Evolutionary conservation across 108 stramenopile genomes (phyloP), one percentile per base, ranked within the genome.

Genomic region (Licmophora abbreviata): DNA sequence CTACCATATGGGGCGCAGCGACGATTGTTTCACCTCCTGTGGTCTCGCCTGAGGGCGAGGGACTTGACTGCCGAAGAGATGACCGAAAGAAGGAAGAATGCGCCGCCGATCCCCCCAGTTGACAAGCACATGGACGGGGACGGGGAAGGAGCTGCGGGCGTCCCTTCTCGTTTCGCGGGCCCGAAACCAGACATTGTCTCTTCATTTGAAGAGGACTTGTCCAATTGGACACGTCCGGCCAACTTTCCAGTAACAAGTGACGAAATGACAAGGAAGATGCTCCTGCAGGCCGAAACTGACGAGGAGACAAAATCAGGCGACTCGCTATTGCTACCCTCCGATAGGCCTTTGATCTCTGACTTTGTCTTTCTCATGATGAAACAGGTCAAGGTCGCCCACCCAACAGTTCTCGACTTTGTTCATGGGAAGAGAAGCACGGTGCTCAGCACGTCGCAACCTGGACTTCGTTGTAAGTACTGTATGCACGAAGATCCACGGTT

Each of bases 321-420:
- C 41, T 27, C 47, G 22, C 29, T 71, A n/a, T 61, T 74, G 28
- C 18, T 45, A 34, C 64, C 60, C 10, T 59, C 63, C 10, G 72
- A 70, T 41, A 51, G 69, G 29, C 28, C 47, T 28, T 38, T 74
- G 33, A 57, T 75, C 0, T 64, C 78, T 20, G 73, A 79, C 36
- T 79, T 63, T 51, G 61, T 79, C 10, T 74, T 74, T 57, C 51
- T 79, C 32, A 68, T 64, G 24, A 64, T 74, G 66, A 61, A 70
- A 8, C 71, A 74, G 32, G 44, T 74, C 20, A 74, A 62, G 44
- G 37, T 59, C 22, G 64, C 65, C 27, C 20, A 61, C 27, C 73
- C 73, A 29, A 73, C 44, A 4, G 26, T 30, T 0, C n/a, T 30
- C 23, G 75, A 76, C 29, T 59, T 66, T 44, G 49, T 32, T 11